phyloP scores from a whole-genome alignment of 129 eudicot genomes.

The Dittrichia graveolens region DNA sequence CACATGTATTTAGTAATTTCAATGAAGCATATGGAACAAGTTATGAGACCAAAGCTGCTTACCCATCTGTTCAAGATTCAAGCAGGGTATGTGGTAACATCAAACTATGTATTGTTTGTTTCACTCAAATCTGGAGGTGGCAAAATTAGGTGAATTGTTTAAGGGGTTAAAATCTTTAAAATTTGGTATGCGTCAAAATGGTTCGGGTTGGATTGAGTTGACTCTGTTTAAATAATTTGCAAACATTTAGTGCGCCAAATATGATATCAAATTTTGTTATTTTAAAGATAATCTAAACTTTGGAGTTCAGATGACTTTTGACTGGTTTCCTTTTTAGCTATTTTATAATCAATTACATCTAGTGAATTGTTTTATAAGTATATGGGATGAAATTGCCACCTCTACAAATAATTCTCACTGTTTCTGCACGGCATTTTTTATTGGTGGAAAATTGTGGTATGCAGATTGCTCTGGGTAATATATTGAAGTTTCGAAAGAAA shows the following conservation, averaged over 20 bases:
- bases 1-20: constrained; percentile 85
- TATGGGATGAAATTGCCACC: no score
- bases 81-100: constrained; percentile 58
- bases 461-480: constrained; percentile 95
- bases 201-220: not conserved
- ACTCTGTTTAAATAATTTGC: not conserved
- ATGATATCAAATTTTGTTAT: not conserved
- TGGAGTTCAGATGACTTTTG: not conserved
- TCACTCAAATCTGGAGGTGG: not conserved
- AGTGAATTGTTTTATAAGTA: no score
- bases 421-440: not conserved
- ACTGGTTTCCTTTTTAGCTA: not conserved
- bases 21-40: constrained; percentile 51
- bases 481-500: constrained; percentile 90
- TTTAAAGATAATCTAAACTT: not conserved
- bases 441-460: constrained; percentile 12
- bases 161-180: no score
- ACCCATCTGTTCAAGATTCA: constrained; percentile 90
- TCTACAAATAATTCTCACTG: no score
- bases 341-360: not conserved
- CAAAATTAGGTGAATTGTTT: not conserved
- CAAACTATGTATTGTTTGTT: not conserved
- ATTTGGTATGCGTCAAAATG: not conserved
- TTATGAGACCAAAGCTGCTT: constrained; percentile 72
- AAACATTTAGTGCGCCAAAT: not conserved